These are phyloP conservation scores for Acanthamoeba quina DNA, from an alignment of 208 protist genomes.

Conservation along the genomic window DNA sequence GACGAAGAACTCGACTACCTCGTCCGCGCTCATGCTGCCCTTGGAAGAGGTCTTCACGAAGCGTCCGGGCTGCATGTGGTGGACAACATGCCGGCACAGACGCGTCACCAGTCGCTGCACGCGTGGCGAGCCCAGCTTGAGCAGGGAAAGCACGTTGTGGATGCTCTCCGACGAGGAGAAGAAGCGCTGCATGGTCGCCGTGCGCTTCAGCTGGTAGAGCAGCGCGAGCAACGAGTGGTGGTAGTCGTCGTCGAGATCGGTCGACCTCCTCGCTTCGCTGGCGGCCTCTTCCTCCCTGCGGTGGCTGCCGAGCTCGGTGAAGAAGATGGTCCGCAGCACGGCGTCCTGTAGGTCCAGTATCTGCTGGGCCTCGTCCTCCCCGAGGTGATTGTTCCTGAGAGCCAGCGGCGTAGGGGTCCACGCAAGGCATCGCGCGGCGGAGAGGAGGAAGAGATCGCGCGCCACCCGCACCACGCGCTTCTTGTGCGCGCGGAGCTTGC, in stretches of 20 bases:
- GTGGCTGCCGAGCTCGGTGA: slow-evolving; percentile 14
- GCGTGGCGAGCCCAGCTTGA: slow-evolving; percentile 41
- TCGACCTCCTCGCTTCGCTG: neutral
- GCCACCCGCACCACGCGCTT: slow-evolving; percentile 13
- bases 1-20: slow-evolving; percentile 31
- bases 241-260: slow-evolving; percentile 48
- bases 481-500: neutral
- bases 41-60: neutral
- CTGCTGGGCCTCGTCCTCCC: neutral
- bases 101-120: slow-evolving; percentile 43
- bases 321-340: slow-evolving; percentile 6
- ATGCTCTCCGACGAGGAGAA: slow-evolving; percentile 40
- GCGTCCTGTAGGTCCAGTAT: slow-evolving; percentile 18
- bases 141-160: slow-evolving; percentile 45
- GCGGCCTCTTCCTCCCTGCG: neutral
- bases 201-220: slow-evolving; percentile 64
- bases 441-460: neutral
- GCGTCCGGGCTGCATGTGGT: neutral
- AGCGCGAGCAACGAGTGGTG: slow-evolving; percentile 34
- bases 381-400: neutral
- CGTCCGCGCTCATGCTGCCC: slow-evolving; percentile 34
- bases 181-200: slow-evolving; percentile 7
- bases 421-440: slow-evolving; percentile 8
- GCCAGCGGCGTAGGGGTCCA: neutral
- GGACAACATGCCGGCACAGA: slow-evolving; percentile 45